Evolutionary conservation across 495 filamentous ascomycete genomes (phyloP).

Genomic region (Rhypophila decipiens): DNA sequence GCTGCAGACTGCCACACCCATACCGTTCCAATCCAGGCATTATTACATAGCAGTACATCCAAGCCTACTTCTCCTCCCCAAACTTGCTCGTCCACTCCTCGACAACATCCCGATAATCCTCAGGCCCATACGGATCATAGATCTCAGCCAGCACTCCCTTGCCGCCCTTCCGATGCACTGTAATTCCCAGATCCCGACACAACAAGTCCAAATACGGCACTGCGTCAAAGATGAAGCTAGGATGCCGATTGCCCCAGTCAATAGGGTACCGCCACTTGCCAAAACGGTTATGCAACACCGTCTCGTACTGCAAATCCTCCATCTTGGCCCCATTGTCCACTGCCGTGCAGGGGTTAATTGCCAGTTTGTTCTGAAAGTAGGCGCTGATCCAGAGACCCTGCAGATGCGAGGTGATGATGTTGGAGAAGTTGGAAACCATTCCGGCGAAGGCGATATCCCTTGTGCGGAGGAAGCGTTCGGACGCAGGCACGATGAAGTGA

Average conservation of each 20-base stretch:
- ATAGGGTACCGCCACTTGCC: constrained; percentile 58
- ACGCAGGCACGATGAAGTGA: constrained; percentile 62
- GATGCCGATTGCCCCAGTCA: constrained; percentile 53
- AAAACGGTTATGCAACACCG: constrained; percentile 56
- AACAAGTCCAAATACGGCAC: constrained; percentile 67
- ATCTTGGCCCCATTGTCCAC: constrained; percentile 7
- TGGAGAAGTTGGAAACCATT: constrained; percentile 55
- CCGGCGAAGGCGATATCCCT: constrained; percentile 61
- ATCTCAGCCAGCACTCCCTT: constrained; percentile 34
- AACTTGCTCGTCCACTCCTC: constrained; percentile 41
- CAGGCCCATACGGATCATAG: constrained; percentile 44
- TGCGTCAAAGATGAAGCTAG: constrained; percentile 64
- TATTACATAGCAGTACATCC: too few relatives aligned
- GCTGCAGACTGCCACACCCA: too few relatives aligned
- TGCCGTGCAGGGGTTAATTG: background rate
- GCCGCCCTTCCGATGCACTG: constrained; percentile 22
- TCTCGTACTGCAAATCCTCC: constrained; percentile 38
- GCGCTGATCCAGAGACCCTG: constrained; percentile 67
- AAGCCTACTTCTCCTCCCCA: background rate
- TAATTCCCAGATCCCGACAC: constrained; percentile 54
- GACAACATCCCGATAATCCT: constrained; percentile 52
- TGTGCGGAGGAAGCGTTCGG: constrained; percentile 35
- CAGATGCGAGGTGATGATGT: constrained; percentile 52
- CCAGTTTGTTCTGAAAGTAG: constrained; percentile 39
- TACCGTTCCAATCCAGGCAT: too few relatives aligned